These are phyloP conservation scores for Hypomontagnella monticulosa DNA, from an alignment of 495 filamentous ascomycete genomes.

Conservation along the genomic window DNA sequence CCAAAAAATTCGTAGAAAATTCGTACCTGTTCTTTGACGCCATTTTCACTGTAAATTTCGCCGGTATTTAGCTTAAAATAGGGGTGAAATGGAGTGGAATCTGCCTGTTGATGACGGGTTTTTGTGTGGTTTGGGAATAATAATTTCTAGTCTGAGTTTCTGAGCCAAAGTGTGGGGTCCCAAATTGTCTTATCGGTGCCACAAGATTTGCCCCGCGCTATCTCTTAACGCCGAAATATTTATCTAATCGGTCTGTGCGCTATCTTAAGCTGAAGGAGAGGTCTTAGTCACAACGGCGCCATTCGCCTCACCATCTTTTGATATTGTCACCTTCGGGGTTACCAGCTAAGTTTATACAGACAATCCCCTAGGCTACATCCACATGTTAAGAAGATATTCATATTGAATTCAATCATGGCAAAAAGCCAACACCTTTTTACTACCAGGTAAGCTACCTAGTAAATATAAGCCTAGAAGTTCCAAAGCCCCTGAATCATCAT, in stretches of 20 bases:
- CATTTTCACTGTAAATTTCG: constrained; percentile 22
- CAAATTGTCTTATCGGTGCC: constrained; percentile 37
- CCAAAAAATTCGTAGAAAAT: background rate
- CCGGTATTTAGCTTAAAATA: background rate
- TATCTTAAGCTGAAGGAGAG: too few relatives aligned
- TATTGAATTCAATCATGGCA: background rate
- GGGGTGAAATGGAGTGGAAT: background rate
- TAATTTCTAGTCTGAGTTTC: constrained; percentile 39
- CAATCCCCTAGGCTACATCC: too few relatives aligned
- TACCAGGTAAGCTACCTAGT: constrained; percentile 9
- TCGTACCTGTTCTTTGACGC: constrained; percentile 33
- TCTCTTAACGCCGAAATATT: constrained; percentile 10
- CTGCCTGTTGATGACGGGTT: constrained; percentile 25
- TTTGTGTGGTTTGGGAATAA: constrained; percentile 32
- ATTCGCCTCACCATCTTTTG: too few relatives aligned
- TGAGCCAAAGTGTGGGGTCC: constrained; percentile 38
- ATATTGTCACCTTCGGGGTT: too few relatives aligned
- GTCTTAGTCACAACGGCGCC: too few relatives aligned
- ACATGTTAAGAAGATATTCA: background rate
- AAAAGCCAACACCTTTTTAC: constrained; percentile 10
- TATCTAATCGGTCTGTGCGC: constrained; percentile 7
- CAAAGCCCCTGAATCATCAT: background rate
- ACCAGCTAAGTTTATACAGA: too few relatives aligned
- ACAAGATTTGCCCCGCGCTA: constrained; percentile 40
- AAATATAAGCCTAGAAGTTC: background rate